Conservation (phyloP, 1,139 yeast species). For the Debaryomyces fabryi region DNA sequence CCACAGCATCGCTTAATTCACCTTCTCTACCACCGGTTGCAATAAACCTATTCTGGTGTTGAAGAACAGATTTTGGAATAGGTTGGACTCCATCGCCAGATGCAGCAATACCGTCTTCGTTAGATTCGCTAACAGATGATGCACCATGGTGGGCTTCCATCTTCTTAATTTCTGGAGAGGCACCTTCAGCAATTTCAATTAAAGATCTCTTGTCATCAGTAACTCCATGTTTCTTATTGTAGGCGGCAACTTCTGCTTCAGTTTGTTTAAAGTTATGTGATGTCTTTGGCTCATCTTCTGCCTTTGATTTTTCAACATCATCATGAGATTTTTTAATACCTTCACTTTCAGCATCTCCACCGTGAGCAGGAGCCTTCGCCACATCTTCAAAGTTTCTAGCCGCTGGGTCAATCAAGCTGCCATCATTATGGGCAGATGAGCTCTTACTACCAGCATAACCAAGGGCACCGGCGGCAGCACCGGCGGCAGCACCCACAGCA, state of each 20-base stretch:
- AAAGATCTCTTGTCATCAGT: conserved; percentile 28
- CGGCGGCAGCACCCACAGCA: conserved; percentile 30
- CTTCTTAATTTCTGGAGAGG: conserved; percentile 24
- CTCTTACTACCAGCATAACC: conserved; percentile 2
- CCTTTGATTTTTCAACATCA: conserved; percentile 2
- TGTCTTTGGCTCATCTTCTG: conserved; percentile 11
- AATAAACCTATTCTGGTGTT: conserved; percentile 17
- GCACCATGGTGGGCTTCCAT: conserved; percentile 12
- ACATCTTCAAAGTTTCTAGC: conserved; percentile 25
- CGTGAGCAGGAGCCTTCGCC: conserved; percentile 23
- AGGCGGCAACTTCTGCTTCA: conserved; percentile 28
- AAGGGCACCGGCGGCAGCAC: conserved; percentile 29
- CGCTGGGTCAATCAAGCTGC: conserved; percentile 27
- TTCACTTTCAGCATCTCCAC: conserved; percentile 10
- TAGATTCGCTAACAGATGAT: conserved; percentile 9
- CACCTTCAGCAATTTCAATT: conserved; percentile 32
- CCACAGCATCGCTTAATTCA: conserved; percentile 8
- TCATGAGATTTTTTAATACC: conserved; percentile 3
- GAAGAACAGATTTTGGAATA: conserved; percentile 13
- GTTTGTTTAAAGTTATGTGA: conserved; percentile 13
- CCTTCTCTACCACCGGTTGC: conserved; percentile 22
- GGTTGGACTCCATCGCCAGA: conserved; percentile 17
- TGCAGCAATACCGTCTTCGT: not conserved
- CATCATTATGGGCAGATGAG: conserved; percentile 3
- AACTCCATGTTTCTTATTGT: conserved; percentile 34